Base-by-base conservation (phyloP, 192 early-diverging fungal species). In the Gaertneriomyces semiglobifer region DNA sequence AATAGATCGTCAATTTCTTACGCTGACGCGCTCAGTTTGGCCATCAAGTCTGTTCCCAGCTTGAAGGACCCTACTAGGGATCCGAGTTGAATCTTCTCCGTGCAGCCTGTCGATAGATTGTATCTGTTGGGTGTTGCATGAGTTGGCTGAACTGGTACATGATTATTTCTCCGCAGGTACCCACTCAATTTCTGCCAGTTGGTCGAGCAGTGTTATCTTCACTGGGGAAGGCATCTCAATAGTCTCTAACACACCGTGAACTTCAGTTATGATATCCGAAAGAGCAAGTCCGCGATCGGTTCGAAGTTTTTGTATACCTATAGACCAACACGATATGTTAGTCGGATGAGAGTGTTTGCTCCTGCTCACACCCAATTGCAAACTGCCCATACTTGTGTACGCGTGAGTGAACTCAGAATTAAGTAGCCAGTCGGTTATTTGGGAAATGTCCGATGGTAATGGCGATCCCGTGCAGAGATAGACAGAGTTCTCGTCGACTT, bases 401-500 rank as follows among this genome's bases (percentile, higher is more conserved):
- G 91, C 89, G 40, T 82, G 79, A 1, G 89, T 84, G 75, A 93
- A 96, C 41, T 97, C 94, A 47, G 91, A 89, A 14, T 83, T 87
- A 4, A 97, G 75, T 81, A 98, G 84, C 82, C 88, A 91, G 60
- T 88, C 84, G 4, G 60, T 58, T 53, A 85, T 84, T 52, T 81
- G 78, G 50, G 88, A 79, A 56, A 99, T 92, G 68, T 98, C 94
- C 25, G 81, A 73, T 6, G 94, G 93, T 8, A 90, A 80, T 16
- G 97, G 97, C 46, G 92, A 80, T 0, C 93, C 97, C 8, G 94
- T 96, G 63, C 93, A 96, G 18, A 86, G 85, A 77, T 98, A 99
- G 7, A 99, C 84, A 0, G 86, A 85, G n/a, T 78, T 77, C 63
- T 92, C 88, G 66, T 87, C 87, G 10, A 95, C 84, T 1, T 54